phyloP scores from a whole-genome alignment of 768 basidiomycete genomes.

The Pisolithus tinctorius region DNA sequence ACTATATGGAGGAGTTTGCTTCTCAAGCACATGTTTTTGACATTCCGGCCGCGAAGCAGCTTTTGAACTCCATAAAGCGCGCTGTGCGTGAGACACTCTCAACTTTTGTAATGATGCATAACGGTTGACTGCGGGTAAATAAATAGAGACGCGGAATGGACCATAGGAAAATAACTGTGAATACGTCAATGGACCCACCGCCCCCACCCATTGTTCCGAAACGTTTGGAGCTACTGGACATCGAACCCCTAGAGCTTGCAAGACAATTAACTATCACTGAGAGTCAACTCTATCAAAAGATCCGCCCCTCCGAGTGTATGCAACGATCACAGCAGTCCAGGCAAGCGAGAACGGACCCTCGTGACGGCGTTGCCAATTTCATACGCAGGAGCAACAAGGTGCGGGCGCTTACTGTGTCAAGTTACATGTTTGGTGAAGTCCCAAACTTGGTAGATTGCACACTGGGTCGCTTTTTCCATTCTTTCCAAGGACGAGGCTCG shows the following conservation, averaged over 20 bases:
- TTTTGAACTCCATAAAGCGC: slow-evolving; percentile 43
- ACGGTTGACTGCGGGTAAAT: neutral
- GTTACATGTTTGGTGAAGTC: neutral
- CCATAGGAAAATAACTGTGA: slow-evolving; percentile 28
- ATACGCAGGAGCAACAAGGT: slow-evolving; percentile 55
- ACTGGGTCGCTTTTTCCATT: slow-evolving; percentile 55
- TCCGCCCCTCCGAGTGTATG: slow-evolving; percentile 55
- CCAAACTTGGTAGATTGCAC: slow-evolving; percentile 39
- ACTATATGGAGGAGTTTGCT: slow-evolving; percentile 48
- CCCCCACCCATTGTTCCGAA: slow-evolving; percentile 42
- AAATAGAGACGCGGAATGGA: slow-evolving; percentile 27
- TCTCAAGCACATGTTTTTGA: slow-evolving; percentile 34
- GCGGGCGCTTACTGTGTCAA: slow-evolving; percentile 5
- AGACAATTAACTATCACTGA: slow-evolving; percentile 65
- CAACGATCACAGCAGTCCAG: slow-evolving; percentile 43
- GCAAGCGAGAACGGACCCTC: slow-evolving; percentile 25
- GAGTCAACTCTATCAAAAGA: slow-evolving; percentile 50
- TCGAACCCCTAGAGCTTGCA: slow-evolving; percentile 59
- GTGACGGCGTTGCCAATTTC: slow-evolving; percentile 50
- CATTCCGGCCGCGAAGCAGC: slow-evolving; percentile 41
- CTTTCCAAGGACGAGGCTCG: slow-evolving; percentile 52
- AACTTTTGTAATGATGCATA: neutral
- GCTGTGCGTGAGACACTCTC: slow-evolving; percentile 31
- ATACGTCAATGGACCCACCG: slow-evolving; percentile 34
- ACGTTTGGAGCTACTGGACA: slow-evolving; percentile 49